Base-by-base conservation (phyloP, 139 green algal genomes). In the Micromonas pusilla region DNA sequence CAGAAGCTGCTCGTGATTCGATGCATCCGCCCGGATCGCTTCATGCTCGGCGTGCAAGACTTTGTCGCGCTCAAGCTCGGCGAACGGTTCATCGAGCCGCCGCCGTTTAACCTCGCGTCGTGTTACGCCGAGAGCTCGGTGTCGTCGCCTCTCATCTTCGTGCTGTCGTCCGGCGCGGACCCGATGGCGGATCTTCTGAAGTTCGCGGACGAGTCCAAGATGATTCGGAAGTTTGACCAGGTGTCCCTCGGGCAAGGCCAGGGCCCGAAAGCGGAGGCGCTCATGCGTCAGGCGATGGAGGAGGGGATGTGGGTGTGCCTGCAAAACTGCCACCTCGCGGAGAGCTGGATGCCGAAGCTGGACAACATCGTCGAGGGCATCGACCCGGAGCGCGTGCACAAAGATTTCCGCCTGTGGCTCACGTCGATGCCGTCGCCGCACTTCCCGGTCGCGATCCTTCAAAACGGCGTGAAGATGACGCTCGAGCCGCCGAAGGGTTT, bases 391-490 rank as follows among this genome's bases (percentile, higher is more conserved):
- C 75, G 60, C 20, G 62, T 86, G 21, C 81, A 87, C 79, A 83
- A 81, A 66, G 80, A 87, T 77, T 87, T 85, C 80, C 60, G 83
- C 2, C 83, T 94, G 36, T 94, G 90, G 90, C 85, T 94, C 30
- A 92, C 90, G 3, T 86, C 78, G 60, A 91, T 92, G 86, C 90
- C 90, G 64, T 77, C 54, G 39, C 87, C 88, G 0, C 63, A 85
- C 64, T 94, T 94, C 86, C 90, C 90, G 1, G 88, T 90, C 32
- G 72, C 81, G 30, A 91, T 94, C 77, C 83, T 94, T n/a, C 84
- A 89, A 70, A 87, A 90, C 73, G 89, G 90, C 65, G 81, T 95
- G 52, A 95, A 95, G 85, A 93, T 95, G 88, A 93, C 90, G 0
- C 82, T 93, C 75, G 90, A 95, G 86, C 89, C 90, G 13, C 90